phyloP scores from a whole-genome alignment of 495 filamentous ascomycete genomes.

The Aspergillus funiculosus region DNA sequence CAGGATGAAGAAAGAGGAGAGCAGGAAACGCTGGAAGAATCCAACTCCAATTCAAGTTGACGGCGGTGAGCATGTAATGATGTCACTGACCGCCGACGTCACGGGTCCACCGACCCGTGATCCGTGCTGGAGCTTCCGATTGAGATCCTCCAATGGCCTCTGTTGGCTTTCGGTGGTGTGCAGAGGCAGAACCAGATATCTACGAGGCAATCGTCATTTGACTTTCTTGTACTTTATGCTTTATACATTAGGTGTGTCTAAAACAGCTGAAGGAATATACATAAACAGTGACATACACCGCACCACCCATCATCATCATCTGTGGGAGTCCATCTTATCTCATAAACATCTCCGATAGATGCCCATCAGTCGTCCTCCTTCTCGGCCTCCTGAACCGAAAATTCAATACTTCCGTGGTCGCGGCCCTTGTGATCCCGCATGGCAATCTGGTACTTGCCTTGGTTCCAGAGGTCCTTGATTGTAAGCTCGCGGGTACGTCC shows the following conservation, averaged over 20 bases:
- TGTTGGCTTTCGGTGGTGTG: too few species aligned
- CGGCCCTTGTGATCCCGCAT: slow-evolving; percentile 49
- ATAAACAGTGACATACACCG: too few species aligned
- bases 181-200: too few species aligned
- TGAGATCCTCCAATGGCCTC: background rate
- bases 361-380: slow-evolving; percentile 22
- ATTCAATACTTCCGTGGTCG: slow-evolving; percentile 40
- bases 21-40: too few species aligned
- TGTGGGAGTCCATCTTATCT: too few species aligned
- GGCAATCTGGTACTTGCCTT: slow-evolving; percentile 71
- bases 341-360: background rate
- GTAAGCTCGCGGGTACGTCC: slow-evolving; percentile 88
- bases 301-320: too few species aligned
- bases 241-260: too few species aligned
- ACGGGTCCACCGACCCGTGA: background rate
- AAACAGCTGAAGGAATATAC: too few species aligned
- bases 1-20: slow-evolving; percentile 6
- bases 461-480: slow-evolving; percentile 73
- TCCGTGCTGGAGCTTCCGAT: too few species aligned
- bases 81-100: slow-evolving; percentile 22
- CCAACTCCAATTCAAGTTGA: too few species aligned
- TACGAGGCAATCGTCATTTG: too few species aligned
- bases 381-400: slow-evolving; percentile 35
- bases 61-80: slow-evolving; percentile 36
- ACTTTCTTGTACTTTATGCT: too few species aligned